Evolutionary conservation across 495 filamentous ascomycete genomes (phyloP).

Genomic region (Penicillium cataractarum): DNA sequence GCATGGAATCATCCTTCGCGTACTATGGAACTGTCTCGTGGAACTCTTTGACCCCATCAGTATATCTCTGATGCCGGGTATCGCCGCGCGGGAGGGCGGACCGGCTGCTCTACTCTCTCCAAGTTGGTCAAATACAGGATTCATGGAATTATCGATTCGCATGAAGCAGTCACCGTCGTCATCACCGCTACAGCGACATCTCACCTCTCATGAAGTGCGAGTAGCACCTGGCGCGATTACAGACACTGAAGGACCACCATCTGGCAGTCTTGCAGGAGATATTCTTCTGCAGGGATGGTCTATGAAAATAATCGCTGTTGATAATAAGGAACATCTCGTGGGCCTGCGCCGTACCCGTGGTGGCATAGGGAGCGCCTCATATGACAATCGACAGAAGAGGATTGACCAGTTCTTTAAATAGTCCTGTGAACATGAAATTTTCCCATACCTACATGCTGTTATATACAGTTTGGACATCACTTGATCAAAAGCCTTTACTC

Average conservation of each 20-base stretch:
- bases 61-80: conserved; percentile 25
- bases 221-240: not conserved
- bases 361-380: conserved; percentile 73
- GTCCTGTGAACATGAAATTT: not conserved
- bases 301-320: conserved; percentile 25
- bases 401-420: conserved; percentile 76
- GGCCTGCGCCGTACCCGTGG: conserved; percentile 71
- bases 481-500: conserved; percentile 34
- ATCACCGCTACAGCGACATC: not conserved
- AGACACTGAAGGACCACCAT: not conserved
- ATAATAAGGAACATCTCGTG: conserved; percentile 68
- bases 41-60: conserved; percentile 50
- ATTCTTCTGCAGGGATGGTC: conserved; percentile 24
- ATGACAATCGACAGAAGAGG: conserved; percentile 72
- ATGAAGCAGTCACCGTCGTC: not conserved
- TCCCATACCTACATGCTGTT: not conserved
- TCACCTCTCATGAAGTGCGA: not conserved
- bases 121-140: conserved; percentile 70
- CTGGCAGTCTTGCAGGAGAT: not conserved
- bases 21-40: conserved; percentile 66
- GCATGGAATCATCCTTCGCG: conserved; percentile 77
- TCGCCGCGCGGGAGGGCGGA: conserved; percentile 11
- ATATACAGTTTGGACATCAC: not conserved
- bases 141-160: conserved; percentile 54
- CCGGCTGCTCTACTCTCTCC: conserved; percentile 31